These are phyloP conservation scores for Kandelia obovata DNA, from an alignment of 345 rosid genomes.

Conservation along the genomic window DNA sequence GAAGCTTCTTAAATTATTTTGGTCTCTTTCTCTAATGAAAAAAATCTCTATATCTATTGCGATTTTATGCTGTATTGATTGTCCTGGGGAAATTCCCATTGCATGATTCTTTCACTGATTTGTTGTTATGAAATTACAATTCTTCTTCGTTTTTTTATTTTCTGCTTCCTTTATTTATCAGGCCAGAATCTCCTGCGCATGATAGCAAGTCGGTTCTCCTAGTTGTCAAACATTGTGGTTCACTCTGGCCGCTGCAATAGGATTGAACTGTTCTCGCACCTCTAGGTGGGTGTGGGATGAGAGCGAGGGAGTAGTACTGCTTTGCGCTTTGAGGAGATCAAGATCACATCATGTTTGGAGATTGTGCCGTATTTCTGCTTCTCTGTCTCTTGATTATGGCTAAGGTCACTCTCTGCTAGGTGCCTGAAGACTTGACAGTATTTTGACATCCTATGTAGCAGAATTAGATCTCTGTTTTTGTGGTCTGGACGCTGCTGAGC, in stretches of 20 bases:
- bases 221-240: constrained; percentile 46
- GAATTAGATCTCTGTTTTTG: constrained; percentile 24
- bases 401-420: constrained; percentile 39
- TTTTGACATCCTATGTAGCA: constrained; percentile 16
- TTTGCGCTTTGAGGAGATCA: constrained; percentile 65
- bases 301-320: constrained; percentile 42
- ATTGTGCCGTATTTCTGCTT: constrained; percentile 80
- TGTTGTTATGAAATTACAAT: no score
- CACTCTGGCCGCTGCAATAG: constrained; percentile 97
- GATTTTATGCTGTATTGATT: no score
- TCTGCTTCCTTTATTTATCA: constrained; percentile 20
- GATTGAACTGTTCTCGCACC: constrained; percentile 80
- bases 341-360: constrained; percentile 87
- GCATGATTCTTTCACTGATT: no score
- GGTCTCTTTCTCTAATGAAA: no score
- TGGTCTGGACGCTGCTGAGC: constrained; percentile 24
- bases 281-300: constrained; percentile 89
- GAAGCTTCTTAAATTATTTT: no score
- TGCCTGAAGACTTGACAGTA: constrained; percentile 25
- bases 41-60: no score
- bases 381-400: constrained; percentile 94
- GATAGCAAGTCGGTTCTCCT: constrained; percentile 40
- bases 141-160: background rate
- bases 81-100: no score
- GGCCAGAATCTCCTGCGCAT: constrained; percentile 38